These are phyloP conservation scores for Bipolaris cookei DNA, from an alignment of 2,329 filamentous ascomycete species.

Conservation along the genomic window DNA sequence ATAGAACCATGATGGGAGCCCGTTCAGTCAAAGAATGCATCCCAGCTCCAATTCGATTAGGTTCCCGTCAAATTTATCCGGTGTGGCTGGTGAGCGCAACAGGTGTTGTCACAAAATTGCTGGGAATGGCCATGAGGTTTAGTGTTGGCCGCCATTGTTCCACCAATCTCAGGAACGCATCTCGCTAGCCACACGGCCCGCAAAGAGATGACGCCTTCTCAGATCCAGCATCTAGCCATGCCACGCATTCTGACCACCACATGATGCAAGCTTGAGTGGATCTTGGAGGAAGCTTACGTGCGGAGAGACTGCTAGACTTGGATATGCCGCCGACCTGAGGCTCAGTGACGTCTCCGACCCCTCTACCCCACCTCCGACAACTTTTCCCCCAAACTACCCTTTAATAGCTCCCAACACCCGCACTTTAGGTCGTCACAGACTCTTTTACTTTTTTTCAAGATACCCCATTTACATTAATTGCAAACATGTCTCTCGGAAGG, in stretches of 20 bases:
- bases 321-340: slow-evolving; percentile 22
- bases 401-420: slow-evolving; percentile 8
- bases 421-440: neutral
- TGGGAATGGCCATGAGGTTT: neutral
- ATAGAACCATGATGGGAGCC: neutral
- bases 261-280: slow-evolving; percentile 17
- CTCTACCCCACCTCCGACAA: slow-evolving; percentile 24
- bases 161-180: slow-evolving; percentile 9
- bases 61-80: neutral
- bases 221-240: neutral
- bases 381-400: slow-evolving; percentile 17
- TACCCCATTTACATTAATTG: slow-evolving; percentile 10
- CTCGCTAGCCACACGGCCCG: neutral
- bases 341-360: slow-evolving; percentile 31
- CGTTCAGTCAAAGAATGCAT: neutral
- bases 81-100: neutral
- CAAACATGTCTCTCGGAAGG: slow-evolving; percentile 41
- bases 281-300: slow-evolving; percentile 6
- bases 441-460: slow-evolving; percentile 6
- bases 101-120: neutral
- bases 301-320: slow-evolving; percentile 15
- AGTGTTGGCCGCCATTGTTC: slow-evolving; percentile 9
- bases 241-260: neutral
- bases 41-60: neutral
- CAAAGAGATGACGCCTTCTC: slow-evolving; percentile 8